Percentiles rank a stretch among this genome's conserved stretches.
Evolutionary conservation across 2,329 filamentous ascomycete genomes (phyloP).

Genomic region (Fusarium cicatricum): DNA sequence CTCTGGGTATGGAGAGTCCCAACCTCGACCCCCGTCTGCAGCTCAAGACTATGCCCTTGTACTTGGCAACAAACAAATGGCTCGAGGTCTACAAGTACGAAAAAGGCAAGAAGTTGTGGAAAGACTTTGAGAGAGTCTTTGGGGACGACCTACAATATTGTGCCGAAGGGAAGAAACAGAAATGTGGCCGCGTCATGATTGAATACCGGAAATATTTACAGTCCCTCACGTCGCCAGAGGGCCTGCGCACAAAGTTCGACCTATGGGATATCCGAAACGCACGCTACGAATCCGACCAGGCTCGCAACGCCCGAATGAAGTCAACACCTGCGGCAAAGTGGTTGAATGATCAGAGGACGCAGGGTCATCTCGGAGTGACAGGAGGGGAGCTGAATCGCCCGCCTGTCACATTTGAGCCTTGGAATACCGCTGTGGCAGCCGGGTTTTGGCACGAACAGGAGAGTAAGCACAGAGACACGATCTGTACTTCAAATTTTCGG

Average conservation of each 20-base stretch:
- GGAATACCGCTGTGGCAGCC: neutral
- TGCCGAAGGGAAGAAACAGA: neutral
- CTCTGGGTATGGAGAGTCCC: conserved; percentile 18
- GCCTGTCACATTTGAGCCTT: neutral
- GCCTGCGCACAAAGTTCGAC: neutral
- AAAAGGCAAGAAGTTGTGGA: neutral
- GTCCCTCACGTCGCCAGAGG: neutral
- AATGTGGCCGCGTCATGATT: neutral
- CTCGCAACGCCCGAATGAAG: neutral
- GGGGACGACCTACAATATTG: neutral
- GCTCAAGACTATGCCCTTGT: conserved; percentile 4
- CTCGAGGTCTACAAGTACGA: neutral
- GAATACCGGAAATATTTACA: neutral
- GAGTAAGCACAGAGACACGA: neutral
- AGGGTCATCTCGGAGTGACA: neutral
- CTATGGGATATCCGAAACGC: conserved; percentile 2
- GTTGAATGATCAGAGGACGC: neutral
- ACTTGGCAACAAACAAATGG: neutral
- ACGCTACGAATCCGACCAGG: neutral
- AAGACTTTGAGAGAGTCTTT: neutral
- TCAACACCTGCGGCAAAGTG: neutral
- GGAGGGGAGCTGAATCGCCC: neutral
- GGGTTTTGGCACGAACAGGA: conserved; percentile 1
- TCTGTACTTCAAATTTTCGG: too few species aligned
- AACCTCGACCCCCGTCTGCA: conserved; percentile 8